Conservation (phyloP, 306 rosid genomes). For the Glycine tomentella region DNA sequence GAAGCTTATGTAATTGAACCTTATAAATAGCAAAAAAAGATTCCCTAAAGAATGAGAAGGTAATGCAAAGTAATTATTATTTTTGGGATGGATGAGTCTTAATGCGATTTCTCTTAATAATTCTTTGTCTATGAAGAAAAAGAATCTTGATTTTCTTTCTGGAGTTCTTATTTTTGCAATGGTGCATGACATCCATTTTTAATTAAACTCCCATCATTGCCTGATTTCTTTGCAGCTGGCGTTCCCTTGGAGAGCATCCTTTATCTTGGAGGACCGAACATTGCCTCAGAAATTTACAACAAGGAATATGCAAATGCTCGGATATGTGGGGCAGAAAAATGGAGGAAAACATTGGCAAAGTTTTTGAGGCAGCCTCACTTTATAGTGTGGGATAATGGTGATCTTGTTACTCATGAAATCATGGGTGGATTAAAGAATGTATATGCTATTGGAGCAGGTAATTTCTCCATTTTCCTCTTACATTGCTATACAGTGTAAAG, state of each 20-base stretch:
- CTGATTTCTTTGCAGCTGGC: slow-evolving; percentile 69
- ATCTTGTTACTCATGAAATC: slow-evolving; percentile 97
- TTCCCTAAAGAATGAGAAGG: background rate
- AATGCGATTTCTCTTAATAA: slow-evolving; percentile 19
- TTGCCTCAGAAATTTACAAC: slow-evolving; percentile 93
- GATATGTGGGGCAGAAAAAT: slow-evolving; percentile 90
- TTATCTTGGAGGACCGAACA: slow-evolving; percentile 96
- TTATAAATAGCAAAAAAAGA: background rate
- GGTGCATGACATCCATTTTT: background rate
- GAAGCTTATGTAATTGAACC: slow-evolving; percentile 18
- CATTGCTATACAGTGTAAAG: background rate
- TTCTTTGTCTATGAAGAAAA: background rate
- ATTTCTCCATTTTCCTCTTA: slow-evolving; percentile 32
- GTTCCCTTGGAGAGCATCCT: slow-evolving; percentile 86
- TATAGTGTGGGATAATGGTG: slow-evolving; percentile 94
- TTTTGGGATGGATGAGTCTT: background rate
- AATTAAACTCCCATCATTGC: background rate
- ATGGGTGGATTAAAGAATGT: slow-evolving; percentile 99
- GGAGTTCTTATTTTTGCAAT: slow-evolving; percentile 3
- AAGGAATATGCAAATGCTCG: slow-evolving; percentile 97
- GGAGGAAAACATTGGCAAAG: slow-evolving; percentile 90
- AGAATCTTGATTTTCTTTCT: slow-evolving; percentile 21
- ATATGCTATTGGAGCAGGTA: slow-evolving; percentile 98
- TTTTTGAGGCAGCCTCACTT: slow-evolving; percentile 94
- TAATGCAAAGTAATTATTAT: background rate